Evolutionary conservation across 306 rosid genomes (phyloP).

Genomic region (Hylodesmum podocarpum): DNA sequence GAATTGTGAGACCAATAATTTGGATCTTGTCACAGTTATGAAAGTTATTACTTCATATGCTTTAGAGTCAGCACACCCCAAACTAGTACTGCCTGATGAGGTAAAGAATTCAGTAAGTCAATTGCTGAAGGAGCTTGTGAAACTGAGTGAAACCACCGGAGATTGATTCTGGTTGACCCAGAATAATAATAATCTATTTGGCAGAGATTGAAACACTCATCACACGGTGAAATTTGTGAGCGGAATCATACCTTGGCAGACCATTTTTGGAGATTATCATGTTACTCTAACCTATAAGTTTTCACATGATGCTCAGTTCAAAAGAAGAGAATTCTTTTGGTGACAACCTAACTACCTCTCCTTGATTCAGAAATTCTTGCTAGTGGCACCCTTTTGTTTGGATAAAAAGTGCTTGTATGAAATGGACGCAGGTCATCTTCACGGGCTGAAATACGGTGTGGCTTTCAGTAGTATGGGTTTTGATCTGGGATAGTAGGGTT

Average conservation of each 20-base stretch:
- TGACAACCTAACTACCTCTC: not conserved
- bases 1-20: constrained; percentile 38
- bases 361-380: not conserved
- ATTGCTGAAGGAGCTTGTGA: constrained; percentile 63
- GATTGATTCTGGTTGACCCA: constrained; percentile 10
- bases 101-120: constrained; percentile 47
- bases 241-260: not conserved
- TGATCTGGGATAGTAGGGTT: not conserved
- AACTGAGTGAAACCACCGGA: constrained; percentile 49
- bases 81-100: constrained; percentile 53
- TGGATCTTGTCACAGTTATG: constrained; percentile 46
- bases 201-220: not conserved
- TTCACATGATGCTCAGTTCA: not conserved
- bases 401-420: not conserved
- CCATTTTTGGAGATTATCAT: not conserved
- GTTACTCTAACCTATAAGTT: not conserved
- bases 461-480: not conserved
- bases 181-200: too few relatives aligned
- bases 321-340: not conserved
- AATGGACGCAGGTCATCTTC: not conserved
- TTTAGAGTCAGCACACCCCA: constrained; percentile 45
- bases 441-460: not conserved
- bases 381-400: not conserved
- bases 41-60: constrained; percentile 54
- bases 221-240: not conserved